Conservation (phyloP, 495 filamentous ascomycete species). For the Talaromyces liani region DNA sequence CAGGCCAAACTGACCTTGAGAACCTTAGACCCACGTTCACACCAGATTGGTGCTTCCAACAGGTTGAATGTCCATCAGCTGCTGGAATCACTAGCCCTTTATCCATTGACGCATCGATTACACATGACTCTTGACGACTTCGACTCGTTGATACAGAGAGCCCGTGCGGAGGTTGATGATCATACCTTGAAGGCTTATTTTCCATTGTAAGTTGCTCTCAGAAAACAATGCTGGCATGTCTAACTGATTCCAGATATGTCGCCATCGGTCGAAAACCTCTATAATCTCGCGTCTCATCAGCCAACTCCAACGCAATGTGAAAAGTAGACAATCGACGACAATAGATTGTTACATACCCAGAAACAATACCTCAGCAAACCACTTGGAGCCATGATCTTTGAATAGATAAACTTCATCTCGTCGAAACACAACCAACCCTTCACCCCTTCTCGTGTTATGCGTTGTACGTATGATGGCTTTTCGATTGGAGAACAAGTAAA, state of each 20-base stretch:
- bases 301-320: background rate
- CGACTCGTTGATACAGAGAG: constrained; percentile 56
- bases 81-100: constrained; percentile 54
- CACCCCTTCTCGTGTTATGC: background rate
- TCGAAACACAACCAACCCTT: background rate
- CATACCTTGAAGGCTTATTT: constrained; percentile 66
- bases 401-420: background rate
- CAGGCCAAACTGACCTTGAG: background rate
- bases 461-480: background rate
- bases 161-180: constrained; percentile 59
- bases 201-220: constrained; percentile 50
- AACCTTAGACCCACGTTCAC: constrained; percentile 48
- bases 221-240: background rate
- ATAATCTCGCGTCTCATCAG: background rate
- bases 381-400: background rate
- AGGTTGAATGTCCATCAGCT: constrained; percentile 53
- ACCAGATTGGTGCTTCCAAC: constrained; percentile 55
- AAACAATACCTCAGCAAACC: background rate
- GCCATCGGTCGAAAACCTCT: constrained; percentile 49
- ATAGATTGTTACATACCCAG: background rate
- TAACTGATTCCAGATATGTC: constrained; percentile 39
- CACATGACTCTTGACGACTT: constrained; percentile 58
- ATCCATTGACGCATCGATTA: constrained; percentile 50
- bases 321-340: background rate
- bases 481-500: background rate